Conservation (phyloP, 192 early-diverging fungal species). For the Coemansia pectinata region DNA sequence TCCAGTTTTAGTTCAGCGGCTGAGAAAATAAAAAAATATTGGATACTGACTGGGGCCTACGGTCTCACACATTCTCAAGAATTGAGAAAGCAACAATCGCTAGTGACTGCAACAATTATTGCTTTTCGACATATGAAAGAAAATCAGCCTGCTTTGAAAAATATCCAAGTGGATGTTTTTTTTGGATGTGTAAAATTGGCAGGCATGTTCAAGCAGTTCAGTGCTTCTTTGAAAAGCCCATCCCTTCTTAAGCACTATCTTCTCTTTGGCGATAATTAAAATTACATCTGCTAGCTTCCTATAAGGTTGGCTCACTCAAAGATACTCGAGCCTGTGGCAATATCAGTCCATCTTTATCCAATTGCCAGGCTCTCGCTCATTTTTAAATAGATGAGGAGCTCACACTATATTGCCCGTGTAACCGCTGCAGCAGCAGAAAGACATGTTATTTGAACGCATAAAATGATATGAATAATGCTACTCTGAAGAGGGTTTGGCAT, state of each 20-base stretch:
- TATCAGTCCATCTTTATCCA: neutral
- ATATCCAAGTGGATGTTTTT: neutral
- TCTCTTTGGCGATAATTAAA: no score
- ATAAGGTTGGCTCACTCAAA: no score
- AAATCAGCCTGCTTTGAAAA: neutral
- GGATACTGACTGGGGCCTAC: neutral
- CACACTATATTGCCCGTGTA: neutral
- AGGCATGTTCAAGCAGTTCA: no score
- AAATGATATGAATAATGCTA: neutral
- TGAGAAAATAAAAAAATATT: no score
- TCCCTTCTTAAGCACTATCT: no score
- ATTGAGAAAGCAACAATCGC: neutral
- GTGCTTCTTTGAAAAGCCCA: no score
- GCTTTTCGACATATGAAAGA: neutral
- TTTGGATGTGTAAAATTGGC: no score
- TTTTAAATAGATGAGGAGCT: neutral
- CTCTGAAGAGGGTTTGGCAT: neutral
- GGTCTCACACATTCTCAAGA: neutral
- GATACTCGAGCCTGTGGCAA: neutral
- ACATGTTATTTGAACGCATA: neutral
- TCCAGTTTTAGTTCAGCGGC: no score
- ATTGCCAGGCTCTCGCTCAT: no score
- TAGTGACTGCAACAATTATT: neutral
- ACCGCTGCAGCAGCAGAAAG: neutral
- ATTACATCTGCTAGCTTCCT: no score